A percentile compares a stretch with the other conserved stretches of the same genome.
Conservation (phyloP, 1,284 basidiomycete genomes). For the Cutaneotrichosporon sp. region DNA sequence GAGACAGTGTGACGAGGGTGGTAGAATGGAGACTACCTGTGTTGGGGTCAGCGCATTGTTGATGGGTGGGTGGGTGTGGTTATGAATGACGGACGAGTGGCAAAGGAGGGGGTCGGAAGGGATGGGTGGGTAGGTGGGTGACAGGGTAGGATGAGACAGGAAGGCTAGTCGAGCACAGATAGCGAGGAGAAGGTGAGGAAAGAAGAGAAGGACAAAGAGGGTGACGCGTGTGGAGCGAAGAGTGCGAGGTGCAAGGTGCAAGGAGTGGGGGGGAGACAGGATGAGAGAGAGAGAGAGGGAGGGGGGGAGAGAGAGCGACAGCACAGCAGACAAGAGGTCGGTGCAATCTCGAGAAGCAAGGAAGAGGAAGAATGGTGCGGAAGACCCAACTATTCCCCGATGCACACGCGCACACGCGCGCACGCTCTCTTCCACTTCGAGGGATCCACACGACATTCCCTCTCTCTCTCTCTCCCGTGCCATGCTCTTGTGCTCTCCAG, state of each 20-base stretch:
- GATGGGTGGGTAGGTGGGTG: constrained; percentile 1
- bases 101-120: background rate
- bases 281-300: background rate
- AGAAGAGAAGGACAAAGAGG: background rate
- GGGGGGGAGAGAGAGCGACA: background rate
- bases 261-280: background rate
- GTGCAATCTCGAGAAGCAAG: background rate
- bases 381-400: constrained; percentile 6
- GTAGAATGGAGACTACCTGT: constrained; percentile 1
- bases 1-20: background rate
- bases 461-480: too few relatives aligned
- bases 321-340: background rate
- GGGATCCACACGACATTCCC: background rate
- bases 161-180: background rate
- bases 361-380: background rate
- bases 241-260: background rate
- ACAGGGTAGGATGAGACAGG: background rate
- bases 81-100: background rate
- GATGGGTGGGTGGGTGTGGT: background rate
- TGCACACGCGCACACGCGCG: background rate
- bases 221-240: constrained; percentile 1
- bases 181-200: constrained; percentile 1
- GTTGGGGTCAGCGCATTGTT: background rate
- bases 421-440: constrained; percentile 2
- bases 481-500: too few relatives aligned